phyloP scores from a whole-genome alignment of 1,284 basidiomycete species.

The Cryptococcus sp. region DNA sequence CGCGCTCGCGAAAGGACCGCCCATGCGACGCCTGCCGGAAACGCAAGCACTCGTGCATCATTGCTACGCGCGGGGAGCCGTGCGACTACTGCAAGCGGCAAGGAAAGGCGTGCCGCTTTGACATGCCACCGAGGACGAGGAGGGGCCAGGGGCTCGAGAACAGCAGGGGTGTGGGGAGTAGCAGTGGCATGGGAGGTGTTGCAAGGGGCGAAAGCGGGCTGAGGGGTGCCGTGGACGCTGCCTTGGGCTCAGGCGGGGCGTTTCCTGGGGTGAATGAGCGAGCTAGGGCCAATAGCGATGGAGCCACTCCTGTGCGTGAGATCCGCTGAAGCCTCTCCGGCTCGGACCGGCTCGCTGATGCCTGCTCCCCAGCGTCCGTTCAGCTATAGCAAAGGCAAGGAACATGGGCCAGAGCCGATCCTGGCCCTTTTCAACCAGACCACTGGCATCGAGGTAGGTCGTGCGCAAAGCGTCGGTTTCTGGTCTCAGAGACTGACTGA shows the following conservation, averaged over 20 bases:
- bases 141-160: not conserved
- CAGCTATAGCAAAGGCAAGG: not conserved
- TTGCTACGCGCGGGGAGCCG: not conserved
- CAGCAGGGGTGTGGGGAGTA: not conserved
- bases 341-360: not conserved
- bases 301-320: not conserved
- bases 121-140: conserved; percentile 6
- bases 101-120: not conserved
- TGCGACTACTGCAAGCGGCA: conserved; percentile 7
- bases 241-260: not conserved
- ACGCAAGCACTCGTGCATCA: conserved; percentile 7
- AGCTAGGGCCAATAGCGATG: too few species aligned
- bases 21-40: conserved; percentile 7
- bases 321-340: too few species aligned
- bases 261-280: too few species aligned
- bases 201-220: too few species aligned
- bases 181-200: too few species aligned
- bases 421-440: conserved; percentile 2
- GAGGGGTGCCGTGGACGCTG: not conserved
- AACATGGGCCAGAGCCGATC: not conserved
- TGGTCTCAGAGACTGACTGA: not conserved
- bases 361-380: not conserved
- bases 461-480: not conserved
- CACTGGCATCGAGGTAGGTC: not conserved
- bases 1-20: conserved; percentile 5